Percentiles rank a stretch among this genome's conserved stretches.
phyloP scores from a whole-genome alignment of 352 stramenopile species.

The Phytophthora cryptogea region DNA sequence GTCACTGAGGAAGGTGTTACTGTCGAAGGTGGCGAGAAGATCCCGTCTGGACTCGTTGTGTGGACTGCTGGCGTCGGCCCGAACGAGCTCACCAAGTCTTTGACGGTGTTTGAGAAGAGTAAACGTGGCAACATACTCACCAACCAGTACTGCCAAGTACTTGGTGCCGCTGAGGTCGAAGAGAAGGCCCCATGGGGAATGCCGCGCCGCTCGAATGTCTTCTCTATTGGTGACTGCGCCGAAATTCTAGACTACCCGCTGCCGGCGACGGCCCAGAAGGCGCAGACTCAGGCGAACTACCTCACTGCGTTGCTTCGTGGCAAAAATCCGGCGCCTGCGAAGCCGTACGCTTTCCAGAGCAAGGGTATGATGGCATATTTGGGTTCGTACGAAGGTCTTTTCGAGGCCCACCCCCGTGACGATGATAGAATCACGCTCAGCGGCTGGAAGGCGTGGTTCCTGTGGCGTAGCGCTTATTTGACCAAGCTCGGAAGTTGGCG shows the following conservation, averaged over 20 bases:
- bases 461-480: constrained; percentile 96
- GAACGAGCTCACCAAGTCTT: constrained; percentile 79
- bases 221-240: constrained; percentile 95
- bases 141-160: constrained; percentile 84
- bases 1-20: constrained; percentile 68
- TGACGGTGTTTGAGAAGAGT: constrained; percentile 76
- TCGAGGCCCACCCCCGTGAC: constrained; percentile 60
- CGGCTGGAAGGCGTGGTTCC: constrained; percentile 90
- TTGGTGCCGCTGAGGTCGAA: constrained; percentile 65
- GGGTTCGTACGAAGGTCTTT: constrained; percentile 93
- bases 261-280: constrained; percentile 93
- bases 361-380: constrained; percentile 96
- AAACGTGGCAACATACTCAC: constrained; percentile 83
- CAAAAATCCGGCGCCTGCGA: constrained; percentile 49
- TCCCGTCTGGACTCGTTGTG: constrained; percentile 69
- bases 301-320: constrained; percentile 60
- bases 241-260: constrained; percentile 86
- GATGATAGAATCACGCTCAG: constrained; percentile 67
- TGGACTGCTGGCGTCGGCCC: constrained; percentile 82
- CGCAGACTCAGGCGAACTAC: constrained; percentile 77
- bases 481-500: constrained; percentile 94
- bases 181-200: constrained; percentile 61
- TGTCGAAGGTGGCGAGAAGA: constrained; percentile 58
- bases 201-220: constrained; percentile 85
- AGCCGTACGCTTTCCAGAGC: constrained; percentile 74